Evolutionary conservation across 352 stramenopile species (phyloP).

Genomic region (Pythium monospermum): DNA sequence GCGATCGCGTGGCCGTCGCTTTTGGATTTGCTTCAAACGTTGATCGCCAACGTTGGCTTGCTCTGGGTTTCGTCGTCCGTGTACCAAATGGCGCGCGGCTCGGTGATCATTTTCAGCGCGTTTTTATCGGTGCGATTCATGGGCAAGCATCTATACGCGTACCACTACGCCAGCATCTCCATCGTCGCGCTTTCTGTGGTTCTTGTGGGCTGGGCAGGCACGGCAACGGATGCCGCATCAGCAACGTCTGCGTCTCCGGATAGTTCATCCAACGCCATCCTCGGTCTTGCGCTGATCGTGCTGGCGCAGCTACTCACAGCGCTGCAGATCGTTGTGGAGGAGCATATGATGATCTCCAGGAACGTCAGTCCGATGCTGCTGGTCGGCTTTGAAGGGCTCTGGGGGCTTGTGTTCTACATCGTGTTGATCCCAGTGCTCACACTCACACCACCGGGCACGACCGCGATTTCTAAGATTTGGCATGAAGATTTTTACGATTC

Average conservation of each 20-base stretch:
- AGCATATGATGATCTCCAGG: conserved; percentile 76
- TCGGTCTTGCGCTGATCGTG: conserved; percentile 73
- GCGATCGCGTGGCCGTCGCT: conserved; percentile 60
- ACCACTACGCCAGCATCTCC: conserved; percentile 80
- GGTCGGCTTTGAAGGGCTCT: conserved; percentile 82
- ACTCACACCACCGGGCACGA: conserved; percentile 36
- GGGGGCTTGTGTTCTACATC: conserved; percentile 74
- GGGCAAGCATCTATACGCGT: conserved; percentile 70
- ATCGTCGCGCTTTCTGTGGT: conserved; percentile 61
- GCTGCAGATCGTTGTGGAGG: conserved; percentile 85
- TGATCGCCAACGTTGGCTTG: conserved; percentile 80
- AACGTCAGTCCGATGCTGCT: conserved; percentile 83
- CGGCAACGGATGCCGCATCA: conserved; percentile 5
- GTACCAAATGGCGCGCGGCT: conserved; percentile 87
- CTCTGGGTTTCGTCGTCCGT: conserved; percentile 84
- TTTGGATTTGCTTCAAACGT: conserved; percentile 77
- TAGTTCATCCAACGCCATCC: conserved; percentile 36
- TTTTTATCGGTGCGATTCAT: conserved; percentile 80
- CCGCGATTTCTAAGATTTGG: conserved; percentile 60
- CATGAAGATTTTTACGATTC: conserved; percentile 78
- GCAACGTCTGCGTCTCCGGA: no score
- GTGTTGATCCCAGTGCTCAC: conserved; percentile 57
- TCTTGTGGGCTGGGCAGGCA: conserved; percentile 60
- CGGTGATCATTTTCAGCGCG: conserved; percentile 88
- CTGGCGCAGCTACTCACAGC: conserved; percentile 70